Conservation (phyloP, 176 grass and related monocot genomes). For the Elymus sibiricus region DNA sequence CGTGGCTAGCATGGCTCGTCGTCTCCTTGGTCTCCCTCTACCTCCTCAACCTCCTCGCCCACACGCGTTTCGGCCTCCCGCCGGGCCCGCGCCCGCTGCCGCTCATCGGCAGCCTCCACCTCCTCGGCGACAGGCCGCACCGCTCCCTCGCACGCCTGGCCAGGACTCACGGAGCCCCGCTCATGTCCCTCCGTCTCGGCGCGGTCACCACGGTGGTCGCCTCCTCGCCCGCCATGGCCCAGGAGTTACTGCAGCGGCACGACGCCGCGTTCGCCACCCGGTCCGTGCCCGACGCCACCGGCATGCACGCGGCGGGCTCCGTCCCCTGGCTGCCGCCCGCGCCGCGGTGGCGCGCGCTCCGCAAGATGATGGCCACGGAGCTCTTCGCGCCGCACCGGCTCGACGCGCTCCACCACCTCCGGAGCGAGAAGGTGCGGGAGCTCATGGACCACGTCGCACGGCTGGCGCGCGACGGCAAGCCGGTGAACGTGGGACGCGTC, state of each 20-base stretch:
- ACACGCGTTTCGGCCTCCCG: not conserved
- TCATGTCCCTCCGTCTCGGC: slow-evolving; percentile 39
- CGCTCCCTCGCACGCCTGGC: slow-evolving; percentile 28
- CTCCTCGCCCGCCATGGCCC: slow-evolving; percentile 6
- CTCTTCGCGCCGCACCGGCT: slow-evolving; percentile 27
- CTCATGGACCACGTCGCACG: not conserved
- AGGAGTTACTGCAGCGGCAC: slow-evolving; percentile 38
- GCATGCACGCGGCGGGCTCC: not conserved
- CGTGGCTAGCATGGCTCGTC: slow-evolving; percentile 4
- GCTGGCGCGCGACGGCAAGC: not conserved
- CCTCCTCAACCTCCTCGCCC: not conserved
- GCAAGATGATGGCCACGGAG: slow-evolving; percentile 16
- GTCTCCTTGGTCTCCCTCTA: not conserved
- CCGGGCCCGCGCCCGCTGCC: slow-evolving; percentile 6
- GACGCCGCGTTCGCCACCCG: slow-evolving; percentile 12
- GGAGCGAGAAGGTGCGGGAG: not conserved
- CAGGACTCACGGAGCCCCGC: not conserved
- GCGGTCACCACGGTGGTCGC: slow-evolving; percentile 25
- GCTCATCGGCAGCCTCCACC: slow-evolving; percentile 30
- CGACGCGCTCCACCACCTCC: slow-evolving; percentile 5
- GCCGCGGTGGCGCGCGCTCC: slow-evolving; percentile 12
- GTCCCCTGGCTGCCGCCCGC: not conserved
- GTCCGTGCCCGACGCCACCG: not conserved
- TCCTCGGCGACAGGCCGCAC: slow-evolving; percentile 21
- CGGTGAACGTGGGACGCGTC: slow-evolving; percentile 32